Percentiles rank a stretch among this genome's conserved stretches.
phyloP scores from a whole-genome alignment of 2,329 filamentous ascomycete species.

The Helicocarpus griseus region DNA sequence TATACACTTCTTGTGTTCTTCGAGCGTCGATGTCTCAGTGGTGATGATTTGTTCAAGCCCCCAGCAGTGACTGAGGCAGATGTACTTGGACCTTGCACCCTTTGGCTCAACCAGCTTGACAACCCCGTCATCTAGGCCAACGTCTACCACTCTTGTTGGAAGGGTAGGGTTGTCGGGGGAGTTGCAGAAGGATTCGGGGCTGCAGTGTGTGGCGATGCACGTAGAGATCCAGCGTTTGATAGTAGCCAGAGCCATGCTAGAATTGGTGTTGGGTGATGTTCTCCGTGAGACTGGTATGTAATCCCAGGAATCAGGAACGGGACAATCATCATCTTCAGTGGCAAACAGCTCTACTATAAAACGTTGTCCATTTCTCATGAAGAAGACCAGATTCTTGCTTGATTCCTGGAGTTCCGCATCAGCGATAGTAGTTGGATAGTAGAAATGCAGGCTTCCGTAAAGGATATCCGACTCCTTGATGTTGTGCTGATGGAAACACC shows the following conservation, averaged over 20 bases:
- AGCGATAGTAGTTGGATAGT: background rate
- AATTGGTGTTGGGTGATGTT: background rate
- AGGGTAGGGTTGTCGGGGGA: background rate
- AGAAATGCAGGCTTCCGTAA: background rate
- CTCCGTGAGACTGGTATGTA: background rate
- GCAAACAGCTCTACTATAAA: background rate
- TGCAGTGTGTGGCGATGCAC: background rate
- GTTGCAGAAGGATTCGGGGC: conserved; percentile 1
- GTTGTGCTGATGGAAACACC: background rate
- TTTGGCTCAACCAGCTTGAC: background rate
- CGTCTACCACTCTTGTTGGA: background rate
- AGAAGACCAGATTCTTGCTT: background rate
- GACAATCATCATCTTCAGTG: background rate
- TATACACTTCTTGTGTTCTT: background rate
- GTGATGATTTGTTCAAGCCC: conserved; percentile 1
- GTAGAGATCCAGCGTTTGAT: background rate
- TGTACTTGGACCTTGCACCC: background rate
- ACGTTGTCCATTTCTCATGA: background rate
- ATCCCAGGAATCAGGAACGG: conserved; percentile 1
- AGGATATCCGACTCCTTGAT: background rate
- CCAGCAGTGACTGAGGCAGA: conserved; percentile 1
- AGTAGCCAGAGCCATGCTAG: background rate
- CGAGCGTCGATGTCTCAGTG: background rate
- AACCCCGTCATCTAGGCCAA: background rate
- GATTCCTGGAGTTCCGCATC: background rate